Base-by-base conservation (phyloP, 345 rosid genomes). In the Murraya paniculata region DNA sequence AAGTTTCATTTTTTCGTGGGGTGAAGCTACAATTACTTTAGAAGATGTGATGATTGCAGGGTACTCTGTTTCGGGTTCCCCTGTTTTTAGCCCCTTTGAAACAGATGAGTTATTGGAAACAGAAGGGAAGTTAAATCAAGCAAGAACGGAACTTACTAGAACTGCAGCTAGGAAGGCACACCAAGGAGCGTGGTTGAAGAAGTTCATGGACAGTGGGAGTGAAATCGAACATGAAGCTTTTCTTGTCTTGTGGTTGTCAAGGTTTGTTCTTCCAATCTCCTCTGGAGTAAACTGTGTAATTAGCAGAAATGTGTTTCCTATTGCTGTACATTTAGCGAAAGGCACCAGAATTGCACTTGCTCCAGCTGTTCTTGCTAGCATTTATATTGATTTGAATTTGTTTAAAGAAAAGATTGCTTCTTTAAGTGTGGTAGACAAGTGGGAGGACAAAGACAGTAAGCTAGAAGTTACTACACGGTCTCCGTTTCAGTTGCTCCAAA, bases 1-100 rank as follows among this genome's bases (percentile, higher is more conserved):
- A 25, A 71, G 87, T 1, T 90, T 90, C 72, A 78, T 87, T 21
- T 88, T 87, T 13, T 38, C 82, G 13, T 90, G 94, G 94, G 91
- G 92, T 1, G 91, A 88, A 86, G 88, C 90, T 5, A 87, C 89
- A 4, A 4, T 90, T 30, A 86, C 91, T 0, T 65, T 88, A 0
- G 89, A 88, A 75, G 92, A 90, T 80, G 41, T 86, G 84, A 48
- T 83, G 74, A 75, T 87, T 59, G 77, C 77, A 4, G 86, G 88
- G 3, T 84, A 78, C 79, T 85, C 90, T 22, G 87, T 82, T n/a
- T 58, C 81, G n/a, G 93, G 92, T 19, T 82, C 74, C 75, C 82
- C 88, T 35, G 83, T 82, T 57, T 79, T 84, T 72, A 76, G 57
- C 64, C 82, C 82, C 6, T 5, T 76, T 18, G 78, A 81, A 64